Base-by-base conservation (phyloP, 768 basidiomycete species). In the Macrolepiota dolichaula region DNA sequence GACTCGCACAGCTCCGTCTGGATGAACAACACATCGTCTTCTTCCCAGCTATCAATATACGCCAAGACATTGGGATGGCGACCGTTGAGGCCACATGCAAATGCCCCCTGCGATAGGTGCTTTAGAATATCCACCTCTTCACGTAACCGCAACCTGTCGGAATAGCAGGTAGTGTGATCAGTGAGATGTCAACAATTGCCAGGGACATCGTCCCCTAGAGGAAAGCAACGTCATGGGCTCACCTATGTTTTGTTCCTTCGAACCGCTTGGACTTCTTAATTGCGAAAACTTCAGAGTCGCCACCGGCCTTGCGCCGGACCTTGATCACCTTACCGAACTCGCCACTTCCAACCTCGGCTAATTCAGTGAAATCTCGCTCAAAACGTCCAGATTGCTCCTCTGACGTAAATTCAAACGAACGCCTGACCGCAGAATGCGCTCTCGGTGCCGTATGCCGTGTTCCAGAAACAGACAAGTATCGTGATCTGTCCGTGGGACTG, bases 21-120 rank as follows among this genome's bases (percentile, higher is more conserved):
- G 68, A 99, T 98, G 75, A 84, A 98, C 25, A 98, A 77, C 52
- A 85, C 82, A 54, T 92, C 88, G 55, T 88, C 85, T 71, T 97
- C 89, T 74, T 99, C 97, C 97, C 97, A 98, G 64, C 93, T 95
- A 75, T 97, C 94, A 62, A 94, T 80, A 68, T 95, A 96, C 17
- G 82, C 83, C 36, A 99, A 81, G 15, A 98, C 87, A 73, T 97
- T 94, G 0, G 90, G 84, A 73, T 94, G 91, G 24, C 79, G 69
- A 56, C 72, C 72, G 27, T 67, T 72, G 32, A 73, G 77, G 66
- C 72, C 72, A 61, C 75, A 73, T n/a, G 71, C 72, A 58, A 73
- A 74, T 5, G 78, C 75, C 53, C 73, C 72, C 61, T 72, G 67
- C 47, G 78, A 76, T 57, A 98, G 85, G 69, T 91, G 88, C 63